Percentiles rank a stretch among this genome's conserved stretches.
Conservation (phyloP, 2,329 filamentous ascomycete species). For the Trichoderma atrobrunneum region DNA sequence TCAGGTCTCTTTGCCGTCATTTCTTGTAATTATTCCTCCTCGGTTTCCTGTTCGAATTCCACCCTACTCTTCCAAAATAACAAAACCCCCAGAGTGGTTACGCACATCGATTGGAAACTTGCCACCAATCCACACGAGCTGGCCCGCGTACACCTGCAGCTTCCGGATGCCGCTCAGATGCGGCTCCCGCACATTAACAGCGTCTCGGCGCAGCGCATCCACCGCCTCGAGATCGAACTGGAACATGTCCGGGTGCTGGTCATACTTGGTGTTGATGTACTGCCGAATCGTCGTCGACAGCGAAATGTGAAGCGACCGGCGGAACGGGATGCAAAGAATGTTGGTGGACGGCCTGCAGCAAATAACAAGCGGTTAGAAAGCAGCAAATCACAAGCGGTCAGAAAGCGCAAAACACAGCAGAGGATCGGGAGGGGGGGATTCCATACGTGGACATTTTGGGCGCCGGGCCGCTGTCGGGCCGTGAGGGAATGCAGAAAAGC, state of each 20-base stretch:
- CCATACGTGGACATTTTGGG: slow-evolving; percentile 15
- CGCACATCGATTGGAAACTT: slow-evolving; percentile 92
- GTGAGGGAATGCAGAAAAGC: neutral
- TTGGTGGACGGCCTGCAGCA: slow-evolving; percentile 40
- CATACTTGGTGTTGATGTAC: slow-evolving; percentile 98
- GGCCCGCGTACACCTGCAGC: slow-evolving; percentile 86
- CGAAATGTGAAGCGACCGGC: slow-evolving; percentile 74
- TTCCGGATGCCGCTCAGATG: slow-evolving; percentile 83
- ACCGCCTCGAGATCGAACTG: slow-evolving; percentile 79
- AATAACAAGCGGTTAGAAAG: neutral
- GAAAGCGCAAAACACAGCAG: neutral
- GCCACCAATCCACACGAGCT: slow-evolving; percentile 87
- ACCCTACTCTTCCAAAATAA: neutral
- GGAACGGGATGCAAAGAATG: slow-evolving; percentile 81
- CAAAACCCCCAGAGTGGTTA: neutral
- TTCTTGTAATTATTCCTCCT: neutral
- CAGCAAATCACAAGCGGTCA: neutral
- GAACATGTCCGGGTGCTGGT: slow-evolving; percentile 98
- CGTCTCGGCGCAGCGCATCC: slow-evolving; percentile 77
- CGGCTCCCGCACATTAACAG: slow-evolving; percentile 84
- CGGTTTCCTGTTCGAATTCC: neutral
- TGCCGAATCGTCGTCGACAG: slow-evolving; percentile 81
- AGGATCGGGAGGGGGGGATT: neutral
- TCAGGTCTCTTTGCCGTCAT: neutral
- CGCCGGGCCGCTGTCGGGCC: slow-evolving; percentile 1